Evolutionary conservation across 306 rosid genomes (phyloP).

Genomic region (Nissolia schottii): DNA sequence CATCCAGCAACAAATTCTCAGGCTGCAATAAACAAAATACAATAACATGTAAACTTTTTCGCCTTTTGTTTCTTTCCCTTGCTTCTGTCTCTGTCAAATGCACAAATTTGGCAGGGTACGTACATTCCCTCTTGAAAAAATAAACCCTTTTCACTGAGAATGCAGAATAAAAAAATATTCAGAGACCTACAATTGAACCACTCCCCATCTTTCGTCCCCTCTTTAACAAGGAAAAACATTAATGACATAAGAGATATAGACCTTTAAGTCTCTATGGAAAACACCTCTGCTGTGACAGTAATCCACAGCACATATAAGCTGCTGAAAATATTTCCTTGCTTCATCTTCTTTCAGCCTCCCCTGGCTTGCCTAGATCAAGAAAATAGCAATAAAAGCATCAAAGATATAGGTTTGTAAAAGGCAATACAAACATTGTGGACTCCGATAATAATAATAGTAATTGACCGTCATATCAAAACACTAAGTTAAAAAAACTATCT

Average conservation of each 20-base stretch:
- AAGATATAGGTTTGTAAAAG: neutral
- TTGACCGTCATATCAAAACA: neutral
- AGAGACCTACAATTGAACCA: neutral
- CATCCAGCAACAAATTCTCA: conserved; percentile 66
- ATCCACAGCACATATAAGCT: conserved; percentile 69
- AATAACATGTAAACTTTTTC: neutral
- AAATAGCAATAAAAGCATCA: neutral
- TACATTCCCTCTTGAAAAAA: neutral
- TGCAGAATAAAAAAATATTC: neutral
- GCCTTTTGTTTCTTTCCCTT: neutral
- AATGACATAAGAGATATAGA: conserved; percentile 14
- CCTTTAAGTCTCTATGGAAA: conserved; percentile 71
- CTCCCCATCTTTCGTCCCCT: neutral
- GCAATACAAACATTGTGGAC: neutral
- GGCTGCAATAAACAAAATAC: conserved; percentile 45
- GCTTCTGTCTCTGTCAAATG: neutral
- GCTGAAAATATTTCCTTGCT: conserved; percentile 76
- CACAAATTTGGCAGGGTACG: neutral
- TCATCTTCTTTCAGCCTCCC: conserved; percentile 75
- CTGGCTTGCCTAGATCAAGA: conserved; percentile 42
- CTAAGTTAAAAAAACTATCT: conserved; percentile 22
- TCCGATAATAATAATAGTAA: neutral
- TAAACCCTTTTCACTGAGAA: neutral
- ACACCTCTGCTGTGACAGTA: conserved; percentile 79
- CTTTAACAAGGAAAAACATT: neutral